These are phyloP conservation scores for Elongisporangium undulatum DNA, from an alignment of 352 stramenopile genomes.

Conservation along the genomic window DNA sequence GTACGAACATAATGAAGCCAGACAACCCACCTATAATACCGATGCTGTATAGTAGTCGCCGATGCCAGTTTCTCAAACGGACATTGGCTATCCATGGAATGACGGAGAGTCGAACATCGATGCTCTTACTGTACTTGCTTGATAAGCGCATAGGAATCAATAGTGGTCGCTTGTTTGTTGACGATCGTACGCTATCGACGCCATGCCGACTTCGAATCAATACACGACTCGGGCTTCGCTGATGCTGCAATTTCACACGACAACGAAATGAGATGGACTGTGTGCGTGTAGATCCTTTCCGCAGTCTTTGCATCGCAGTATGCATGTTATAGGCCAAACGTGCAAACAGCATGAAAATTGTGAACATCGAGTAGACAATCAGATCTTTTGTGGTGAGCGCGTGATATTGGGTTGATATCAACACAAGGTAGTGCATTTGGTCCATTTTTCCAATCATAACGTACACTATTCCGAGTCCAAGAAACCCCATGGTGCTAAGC, in stretches of 20 bases:
- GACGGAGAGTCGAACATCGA: not conserved
- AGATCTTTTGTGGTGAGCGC: not conserved
- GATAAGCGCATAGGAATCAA: not conserved
- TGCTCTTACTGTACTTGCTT: not conserved
- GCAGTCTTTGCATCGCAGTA: not conserved
- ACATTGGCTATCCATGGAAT: not conserved
- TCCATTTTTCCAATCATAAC: not conserved
- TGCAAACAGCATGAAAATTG: not conserved
- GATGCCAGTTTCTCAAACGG: not conserved
- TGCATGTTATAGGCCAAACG: not conserved
- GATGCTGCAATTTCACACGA: not conserved
- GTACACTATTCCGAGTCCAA: not conserved
- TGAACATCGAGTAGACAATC: not conserved
- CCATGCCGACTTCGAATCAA: not conserved
- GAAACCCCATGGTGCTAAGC: not conserved
- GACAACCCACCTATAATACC: not conserved
- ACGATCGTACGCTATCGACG: not conserved
- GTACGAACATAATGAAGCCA: not conserved
- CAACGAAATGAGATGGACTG: not conserved
- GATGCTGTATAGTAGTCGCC: not conserved
- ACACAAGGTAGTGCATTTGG: not conserved
- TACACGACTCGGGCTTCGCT: not conserved
- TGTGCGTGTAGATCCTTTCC: not conserved
- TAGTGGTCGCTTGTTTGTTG: not conserved
- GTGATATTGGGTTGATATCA: not conserved